Percentiles rank a stretch among this genome's conserved stretches.
Conservation (phyloP, 2,329 filamentous ascomycete species). For the Macrophomina tecta region DNA sequence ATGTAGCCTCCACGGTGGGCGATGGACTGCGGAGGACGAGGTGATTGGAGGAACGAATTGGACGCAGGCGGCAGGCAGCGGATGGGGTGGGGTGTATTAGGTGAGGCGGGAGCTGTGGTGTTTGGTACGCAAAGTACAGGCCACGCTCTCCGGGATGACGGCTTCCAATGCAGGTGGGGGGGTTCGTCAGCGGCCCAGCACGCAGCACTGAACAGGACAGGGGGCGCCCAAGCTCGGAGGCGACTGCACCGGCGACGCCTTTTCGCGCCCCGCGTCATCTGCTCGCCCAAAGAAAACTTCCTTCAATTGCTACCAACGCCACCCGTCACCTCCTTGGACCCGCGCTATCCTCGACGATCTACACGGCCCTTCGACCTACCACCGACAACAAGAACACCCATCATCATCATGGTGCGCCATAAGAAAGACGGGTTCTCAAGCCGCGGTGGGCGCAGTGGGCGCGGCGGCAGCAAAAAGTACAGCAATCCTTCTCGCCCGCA, state of each 20-base stretch:
- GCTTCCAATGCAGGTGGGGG: conserved; percentile 19
- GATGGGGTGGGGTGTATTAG: not conserved
- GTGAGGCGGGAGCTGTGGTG: conserved; percentile 15
- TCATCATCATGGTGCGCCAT: conserved; percentile 79
- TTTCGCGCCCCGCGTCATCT: conserved; percentile 18
- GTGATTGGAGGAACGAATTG: not conserved
- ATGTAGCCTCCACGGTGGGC: conserved; percentile 80
- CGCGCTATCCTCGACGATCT: not conserved
- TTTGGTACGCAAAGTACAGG: conserved; percentile 16
- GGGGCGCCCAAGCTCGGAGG: conserved; percentile 5
- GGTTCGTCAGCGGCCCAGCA: conserved; percentile 16
- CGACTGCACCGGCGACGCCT: not conserved
- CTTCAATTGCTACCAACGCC: not conserved
- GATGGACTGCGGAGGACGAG: not conserved
- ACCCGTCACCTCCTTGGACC: not conserved
- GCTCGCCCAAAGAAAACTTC: not conserved
- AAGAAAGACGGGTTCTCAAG: conserved; percentile 84
- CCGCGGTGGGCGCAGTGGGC: conserved; percentile 44
- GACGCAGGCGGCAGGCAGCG: not conserved
- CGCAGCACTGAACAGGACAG: not conserved
- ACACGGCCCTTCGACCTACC: not conserved
- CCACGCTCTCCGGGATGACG: conserved; percentile 26
- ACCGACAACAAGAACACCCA: not conserved
- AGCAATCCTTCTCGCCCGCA: conserved; percentile 63
- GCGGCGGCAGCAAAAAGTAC: conserved; percentile 68